Percentiles rank a stretch among this genome's conserved stretches.
Conservation (phyloP, 225 moss, liverwort and hornwort species). For the Pseudoscleropodium purum region DNA sequence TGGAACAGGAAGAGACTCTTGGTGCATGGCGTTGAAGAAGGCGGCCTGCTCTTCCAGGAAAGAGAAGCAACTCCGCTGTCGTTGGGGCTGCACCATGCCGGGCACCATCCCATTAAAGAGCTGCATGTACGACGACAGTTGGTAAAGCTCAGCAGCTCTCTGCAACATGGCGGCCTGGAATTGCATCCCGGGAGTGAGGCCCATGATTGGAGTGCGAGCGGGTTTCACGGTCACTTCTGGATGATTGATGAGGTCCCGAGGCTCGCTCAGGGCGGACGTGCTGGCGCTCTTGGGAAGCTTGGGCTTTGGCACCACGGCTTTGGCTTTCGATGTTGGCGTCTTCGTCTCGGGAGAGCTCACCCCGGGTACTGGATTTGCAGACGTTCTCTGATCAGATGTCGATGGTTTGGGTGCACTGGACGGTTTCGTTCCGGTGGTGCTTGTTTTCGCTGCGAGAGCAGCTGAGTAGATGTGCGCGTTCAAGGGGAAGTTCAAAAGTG, state of each 20-base stretch:
- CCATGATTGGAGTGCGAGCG: not conserved
- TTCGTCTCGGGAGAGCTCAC: not conserved
- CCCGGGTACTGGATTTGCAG: not conserved
- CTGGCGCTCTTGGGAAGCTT: not conserved
- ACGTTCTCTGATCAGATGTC: not conserved
- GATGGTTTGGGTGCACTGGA: not conserved
- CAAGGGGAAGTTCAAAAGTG: constrained; percentile 39
- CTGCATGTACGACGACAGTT: constrained; percentile 15
- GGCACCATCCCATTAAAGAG: not conserved
- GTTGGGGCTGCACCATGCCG: not conserved
- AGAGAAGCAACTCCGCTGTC: not conserved
- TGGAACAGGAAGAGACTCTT: not conserved
- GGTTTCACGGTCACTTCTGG: not conserved
- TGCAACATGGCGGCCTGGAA: constrained; percentile 29
- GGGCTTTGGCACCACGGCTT: not conserved
- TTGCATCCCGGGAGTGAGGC: not conserved
- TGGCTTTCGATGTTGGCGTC: not conserved
- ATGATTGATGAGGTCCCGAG: not conserved
- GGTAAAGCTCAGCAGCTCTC: constrained; percentile 15
- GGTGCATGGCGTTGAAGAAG: not conserved
- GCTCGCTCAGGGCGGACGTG: not conserved
- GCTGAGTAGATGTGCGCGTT: constrained; percentile 38
- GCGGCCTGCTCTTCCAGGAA: constrained; percentile 20
- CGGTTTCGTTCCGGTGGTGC: not conserved
- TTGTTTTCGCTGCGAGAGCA: constrained; percentile 7